Percentiles rank a stretch among this genome's conserved stretches.
phyloP scores from a whole-genome alignment of 768 basidiomycete genomes.

The Amanita polypyramis region DNA sequence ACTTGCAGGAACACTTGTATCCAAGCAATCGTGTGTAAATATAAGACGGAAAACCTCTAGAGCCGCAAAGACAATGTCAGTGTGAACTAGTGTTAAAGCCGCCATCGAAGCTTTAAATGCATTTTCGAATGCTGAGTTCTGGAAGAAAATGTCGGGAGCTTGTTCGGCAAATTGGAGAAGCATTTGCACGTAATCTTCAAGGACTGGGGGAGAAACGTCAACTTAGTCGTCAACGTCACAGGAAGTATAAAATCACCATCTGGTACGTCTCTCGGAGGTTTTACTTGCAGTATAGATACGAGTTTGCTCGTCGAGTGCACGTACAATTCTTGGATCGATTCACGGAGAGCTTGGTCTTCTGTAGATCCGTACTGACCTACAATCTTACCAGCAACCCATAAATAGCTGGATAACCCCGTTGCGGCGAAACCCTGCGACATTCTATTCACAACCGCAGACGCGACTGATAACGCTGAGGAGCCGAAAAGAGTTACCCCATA shows the following conservation, averaged over 20 bases:
- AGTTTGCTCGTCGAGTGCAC: slow-evolving; percentile 70
- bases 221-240: background rate
- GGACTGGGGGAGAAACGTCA: slow-evolving; percentile 37
- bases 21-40: slow-evolving; percentile 63
- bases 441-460: slow-evolving; percentile 59
- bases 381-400: slow-evolving; percentile 91
- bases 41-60: slow-evolving; percentile 74
- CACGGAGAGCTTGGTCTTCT: slow-evolving; percentile 42
- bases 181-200: slow-evolving; percentile 91
- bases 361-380: slow-evolving; percentile 69
- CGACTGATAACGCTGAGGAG: slow-evolving; percentile 48
- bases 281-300: slow-evolving; percentile 53
- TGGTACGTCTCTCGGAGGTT: slow-evolving; percentile 65
- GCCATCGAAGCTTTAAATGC: slow-evolving; percentile 71
- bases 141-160: slow-evolving; percentile 69
- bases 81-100: slow-evolving; percentile 72
- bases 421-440: slow-evolving; percentile 73
- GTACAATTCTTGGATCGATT: slow-evolving; percentile 52
- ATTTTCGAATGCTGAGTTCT: slow-evolving; percentile 65
- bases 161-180: slow-evolving; percentile 55
- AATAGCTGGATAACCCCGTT: slow-evolving; percentile 75
- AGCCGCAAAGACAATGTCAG: slow-evolving; percentile 72
- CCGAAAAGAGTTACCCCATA: slow-evolving; percentile 80
- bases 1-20: slow-evolving; percentile 26
- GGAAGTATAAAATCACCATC: slow-evolving; percentile 54